Evolutionary conservation across 2,329 filamentous ascomycete genomes (phyloP), one percentile per base, ranked within the genome.

Genomic region (Hirsutella minnesotensis): DNA sequence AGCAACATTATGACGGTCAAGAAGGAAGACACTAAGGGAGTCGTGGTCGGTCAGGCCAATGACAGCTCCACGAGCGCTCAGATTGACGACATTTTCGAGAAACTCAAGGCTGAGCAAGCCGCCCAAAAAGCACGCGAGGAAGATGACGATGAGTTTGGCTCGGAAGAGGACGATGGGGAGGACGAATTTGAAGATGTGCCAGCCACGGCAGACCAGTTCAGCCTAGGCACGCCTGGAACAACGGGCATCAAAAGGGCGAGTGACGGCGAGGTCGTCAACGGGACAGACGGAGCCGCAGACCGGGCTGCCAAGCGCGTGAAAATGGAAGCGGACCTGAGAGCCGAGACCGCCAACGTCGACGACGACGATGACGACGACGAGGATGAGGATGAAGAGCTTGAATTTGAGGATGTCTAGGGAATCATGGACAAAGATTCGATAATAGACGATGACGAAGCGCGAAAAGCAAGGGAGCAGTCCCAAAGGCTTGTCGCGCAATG

Each of bases 81-180:
- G 44, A 73, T 87, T 47, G 79, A 81, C 44, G 76, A 77, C 42
- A 77, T 83, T 44, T 87, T 85, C 56, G 75, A 75, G 31, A 74
- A 73, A 45, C 68, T 87, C 16, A 79, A 79, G 51, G 73, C 70
- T 5, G 76, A 79, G 47, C 73, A 81, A 57, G 68, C 58, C 44
- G 71, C 61, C 46, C 72, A 64, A 51, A 55, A 58, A 31, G 58
- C 58, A 10, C 51, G 58, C 35, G 54, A 56, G 27, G 50, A 35
- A 9, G 58, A 65, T 1, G 56, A 60, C 5, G 61, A 57, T 1
- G 60, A 64, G 3, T 52, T 56, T 29, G 56, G 50, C 3, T 60
- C 58, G 10, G 59, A 60, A 20, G 59, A 60, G n/a, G 61, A 65
- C 5, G 65, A 66, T 4, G 66, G 66, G 0, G 66, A 68, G 7